Conservation (phyloP, 1,284 basidiomycete genomes). For the Ustilago loliicola region DNA sequence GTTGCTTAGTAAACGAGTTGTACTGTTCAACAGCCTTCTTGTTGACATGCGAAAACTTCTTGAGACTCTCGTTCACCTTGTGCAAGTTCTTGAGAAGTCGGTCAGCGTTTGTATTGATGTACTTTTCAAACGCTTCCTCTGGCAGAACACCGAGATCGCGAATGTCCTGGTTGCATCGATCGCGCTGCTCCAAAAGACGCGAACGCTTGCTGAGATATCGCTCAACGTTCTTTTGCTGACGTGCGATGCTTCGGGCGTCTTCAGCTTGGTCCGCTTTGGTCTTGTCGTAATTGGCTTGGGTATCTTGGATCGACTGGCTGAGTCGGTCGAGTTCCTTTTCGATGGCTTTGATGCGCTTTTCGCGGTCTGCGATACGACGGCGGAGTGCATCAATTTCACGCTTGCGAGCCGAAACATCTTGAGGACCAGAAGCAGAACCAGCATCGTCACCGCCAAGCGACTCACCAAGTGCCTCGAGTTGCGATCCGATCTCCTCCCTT, state of each 20-base stretch:
- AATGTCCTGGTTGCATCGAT: slow-evolving; percentile 93
- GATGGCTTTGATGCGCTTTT: slow-evolving; percentile 59
- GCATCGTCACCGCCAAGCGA: slow-evolving; percentile 75
- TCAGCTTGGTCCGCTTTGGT: slow-evolving; percentile 85
- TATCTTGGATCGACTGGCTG: slow-evolving; percentile 77
- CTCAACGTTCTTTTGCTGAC: slow-evolving; percentile 93
- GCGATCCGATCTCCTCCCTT: slow-evolving; percentile 81
- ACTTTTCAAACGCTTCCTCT: slow-evolving; percentile 97
- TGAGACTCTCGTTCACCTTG: slow-evolving; percentile 88
- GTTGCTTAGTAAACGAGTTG: slow-evolving; percentile 96
- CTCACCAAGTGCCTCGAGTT: slow-evolving; percentile 82
- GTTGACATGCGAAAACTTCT: slow-evolving; percentile 98
- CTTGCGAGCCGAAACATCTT: slow-evolving; percentile 77
- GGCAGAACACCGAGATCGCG: slow-evolving; percentile 95
- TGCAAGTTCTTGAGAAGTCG: slow-evolving; percentile 92
- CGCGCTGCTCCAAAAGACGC: slow-evolving; percentile 84
- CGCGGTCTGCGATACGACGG: slow-evolving; percentile 73
- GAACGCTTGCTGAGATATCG: slow-evolving; percentile 91
- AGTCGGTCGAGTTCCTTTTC: slow-evolving; percentile 76
- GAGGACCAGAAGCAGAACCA: slow-evolving; percentile 79
- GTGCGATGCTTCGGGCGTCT: slow-evolving; percentile 84
- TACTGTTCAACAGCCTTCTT: slow-evolving; percentile 99
- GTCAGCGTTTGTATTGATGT: slow-evolving; percentile 83
- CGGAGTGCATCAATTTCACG: slow-evolving; percentile 64
- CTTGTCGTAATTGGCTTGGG: slow-evolving; percentile 79